Evolutionary conservation across 2,329 filamentous ascomycete genomes (phyloP).

Genomic region (Botryotinia calthae): DNA sequence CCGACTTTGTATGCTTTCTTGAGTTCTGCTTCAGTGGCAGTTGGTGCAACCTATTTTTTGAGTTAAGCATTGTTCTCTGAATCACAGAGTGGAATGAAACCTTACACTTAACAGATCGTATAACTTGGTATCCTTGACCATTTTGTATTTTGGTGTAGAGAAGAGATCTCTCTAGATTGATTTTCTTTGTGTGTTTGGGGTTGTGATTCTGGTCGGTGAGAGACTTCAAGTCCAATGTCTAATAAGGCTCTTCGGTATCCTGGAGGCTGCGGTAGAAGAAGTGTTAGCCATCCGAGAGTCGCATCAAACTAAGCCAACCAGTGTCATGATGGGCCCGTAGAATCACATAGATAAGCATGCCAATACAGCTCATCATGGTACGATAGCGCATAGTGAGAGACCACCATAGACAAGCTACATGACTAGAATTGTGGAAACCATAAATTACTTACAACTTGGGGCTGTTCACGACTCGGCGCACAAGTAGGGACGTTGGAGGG

Average conservation of each 20-base stretch:
- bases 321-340: background rate
- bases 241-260: background rate
- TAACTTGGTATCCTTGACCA: constrained; percentile 77
- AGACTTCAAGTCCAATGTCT: background rate
- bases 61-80: constrained; percentile 31
- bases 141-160: constrained; percentile 43
- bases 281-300: background rate
- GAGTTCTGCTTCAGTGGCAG: constrained; percentile 78
- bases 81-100: constrained; percentile 25
- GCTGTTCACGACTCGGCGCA: background rate
- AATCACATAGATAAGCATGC: background rate
- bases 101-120: constrained; percentile 78
- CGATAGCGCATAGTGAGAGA: background rate
- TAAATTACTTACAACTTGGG: background rate
- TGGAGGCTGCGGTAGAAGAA: background rate
- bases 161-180: background rate
- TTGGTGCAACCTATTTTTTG: constrained; percentile 65
- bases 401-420: background rate
- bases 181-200: background rate
- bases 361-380: background rate
- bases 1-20: constrained; percentile 88
- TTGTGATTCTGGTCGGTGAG: background rate
- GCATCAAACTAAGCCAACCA: background rate
- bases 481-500: background rate
- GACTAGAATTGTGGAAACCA: background rate